A percentile compares a stretch with the other conserved stretches of the same genome.
Conservation (phyloP, 768 basidiomycete genomes). For the Tubosaeta sp. region DNA sequence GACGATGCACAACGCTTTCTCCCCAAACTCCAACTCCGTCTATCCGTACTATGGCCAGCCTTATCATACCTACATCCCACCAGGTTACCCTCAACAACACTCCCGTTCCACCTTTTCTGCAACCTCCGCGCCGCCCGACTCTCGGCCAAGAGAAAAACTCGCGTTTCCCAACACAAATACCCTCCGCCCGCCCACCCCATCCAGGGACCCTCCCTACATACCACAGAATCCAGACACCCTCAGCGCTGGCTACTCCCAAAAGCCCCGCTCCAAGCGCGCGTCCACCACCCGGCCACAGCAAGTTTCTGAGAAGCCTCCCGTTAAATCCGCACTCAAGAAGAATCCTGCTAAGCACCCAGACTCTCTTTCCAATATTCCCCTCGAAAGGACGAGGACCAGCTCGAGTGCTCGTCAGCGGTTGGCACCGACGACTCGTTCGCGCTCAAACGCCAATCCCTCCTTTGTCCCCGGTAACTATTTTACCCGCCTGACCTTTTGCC, state of each 20-base stretch:
- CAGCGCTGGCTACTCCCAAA: conserved; percentile 21
- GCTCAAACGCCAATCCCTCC: conserved; percentile 35
- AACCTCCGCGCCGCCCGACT: conserved; percentile 25
- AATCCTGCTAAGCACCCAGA: conserved; percentile 25
- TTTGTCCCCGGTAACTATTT: conserved; percentile 27
- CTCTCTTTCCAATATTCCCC: conserved; percentile 22
- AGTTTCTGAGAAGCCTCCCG: conserved; percentile 31
- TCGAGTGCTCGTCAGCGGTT: conserved; percentile 34
- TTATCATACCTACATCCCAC: conserved; percentile 35
- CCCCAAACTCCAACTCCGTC: conserved; percentile 36
- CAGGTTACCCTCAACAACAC: conserved; percentile 23
- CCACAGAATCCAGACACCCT: conserved; percentile 22
- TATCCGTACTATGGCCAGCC: conserved; percentile 47
- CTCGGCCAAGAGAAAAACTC: conserved; percentile 33
- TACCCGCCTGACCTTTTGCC: conserved; percentile 11
- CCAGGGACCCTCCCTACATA: conserved; percentile 19
- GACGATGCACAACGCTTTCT: conserved; percentile 31
- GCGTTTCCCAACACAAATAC: conserved; percentile 26
- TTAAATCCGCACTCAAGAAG: conserved; percentile 61
- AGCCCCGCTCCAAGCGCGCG: conserved; percentile 34
- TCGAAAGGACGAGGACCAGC: conserved; percentile 40
- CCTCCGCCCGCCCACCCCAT: conserved; percentile 15
- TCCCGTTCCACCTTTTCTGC: conserved; percentile 16
- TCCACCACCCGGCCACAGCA: conserved; percentile 24
- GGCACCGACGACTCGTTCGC: conserved; percentile 31